Base-by-base conservation (phyloP, 2,329 filamentous ascomycete genomes). In the Colletotrichum sidae region DNA sequence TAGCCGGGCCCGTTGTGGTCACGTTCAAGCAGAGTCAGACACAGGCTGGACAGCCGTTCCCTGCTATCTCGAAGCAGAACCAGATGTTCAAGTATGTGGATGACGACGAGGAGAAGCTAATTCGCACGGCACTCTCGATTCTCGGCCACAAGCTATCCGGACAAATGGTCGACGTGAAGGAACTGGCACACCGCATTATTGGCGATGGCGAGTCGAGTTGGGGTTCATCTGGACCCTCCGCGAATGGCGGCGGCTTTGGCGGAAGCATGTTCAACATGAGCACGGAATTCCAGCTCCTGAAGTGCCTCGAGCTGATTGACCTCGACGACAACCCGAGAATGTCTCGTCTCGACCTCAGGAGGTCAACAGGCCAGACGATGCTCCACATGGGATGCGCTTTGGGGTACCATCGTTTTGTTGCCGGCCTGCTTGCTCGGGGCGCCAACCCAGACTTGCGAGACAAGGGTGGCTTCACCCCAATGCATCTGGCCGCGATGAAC, bases 401-500 rank as follows among this genome's bases (percentile, higher is more conserved):
- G 11, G 92, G 92, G 6, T 86, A 93, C 70, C 86, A 90, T 68
- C 87, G 91, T 51, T 90, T 96, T 68, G 92, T 92, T 54, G 91
- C 91, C 11, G 92, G 90, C 37, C 83, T 96, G 34, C 81, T 96
- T 17, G 91, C 90, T 9, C 86, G 92, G 68, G 92, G 92, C n/a
- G 92, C 92, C 17, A 90, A 91, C 72, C 88, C 90, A 1, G 89
- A 95, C 71, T 81, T 89, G 42, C 86, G 88, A 60, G 93, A 97
- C 74, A 90, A 89, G 68, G 90, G 91, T 54, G 93, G 93, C 25
- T 95, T 93, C 76, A 93, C 92, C 5, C 89, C 93, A 12, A 85
- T 96, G 80, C 92, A 96, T 76, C 86, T 95, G 73, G 93, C 93
- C 17, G 89, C 91, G 34, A 85, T 96, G 72, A 90, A 92, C 75